Conservation (phyloP, 108 stramenopile species). For the Aurantiochytrium sp. region DNA sequence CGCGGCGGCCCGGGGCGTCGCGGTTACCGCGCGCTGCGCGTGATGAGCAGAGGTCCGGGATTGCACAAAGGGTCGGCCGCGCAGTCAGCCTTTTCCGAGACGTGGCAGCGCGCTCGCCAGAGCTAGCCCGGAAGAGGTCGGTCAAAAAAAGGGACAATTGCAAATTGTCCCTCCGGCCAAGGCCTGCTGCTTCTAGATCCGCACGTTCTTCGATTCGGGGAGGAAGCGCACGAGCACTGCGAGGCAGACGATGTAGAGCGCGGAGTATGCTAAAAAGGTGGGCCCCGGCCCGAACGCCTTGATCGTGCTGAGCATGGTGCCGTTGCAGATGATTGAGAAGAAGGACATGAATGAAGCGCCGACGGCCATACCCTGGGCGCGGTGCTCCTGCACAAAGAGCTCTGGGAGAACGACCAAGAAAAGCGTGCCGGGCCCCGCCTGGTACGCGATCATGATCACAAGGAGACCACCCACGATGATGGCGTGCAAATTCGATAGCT, state of each 20-base stretch:
- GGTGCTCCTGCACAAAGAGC: not conserved
- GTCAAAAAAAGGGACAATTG: no score
- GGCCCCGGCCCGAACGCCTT: not conserved
- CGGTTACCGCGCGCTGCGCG: no score
- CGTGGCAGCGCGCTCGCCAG: no score
- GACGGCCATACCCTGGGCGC: not conserved
- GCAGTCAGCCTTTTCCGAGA: no score
- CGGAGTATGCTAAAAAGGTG: not conserved
- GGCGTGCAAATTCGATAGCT: not conserved
- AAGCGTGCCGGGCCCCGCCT: not conserved
- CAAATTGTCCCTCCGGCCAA: no score
- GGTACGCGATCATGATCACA: not conserved
- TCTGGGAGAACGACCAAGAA: constrained; percentile 5
- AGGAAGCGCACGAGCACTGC: not conserved
- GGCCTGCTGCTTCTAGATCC: no score
- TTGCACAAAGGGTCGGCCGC: no score
- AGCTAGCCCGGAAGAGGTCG: no score
- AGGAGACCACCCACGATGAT: not conserved
- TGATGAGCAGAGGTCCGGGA: no score
- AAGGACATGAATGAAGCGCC: not conserved
- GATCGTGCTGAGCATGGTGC: not conserved
- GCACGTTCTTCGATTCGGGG: not conserved
- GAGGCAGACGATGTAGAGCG: not conserved
- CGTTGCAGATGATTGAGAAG: not conserved
- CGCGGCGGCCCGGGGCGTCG: no score